Conservation (phyloP, 1,284 basidiomycete genomes). For the Leccinum griseonigrum region DNA sequence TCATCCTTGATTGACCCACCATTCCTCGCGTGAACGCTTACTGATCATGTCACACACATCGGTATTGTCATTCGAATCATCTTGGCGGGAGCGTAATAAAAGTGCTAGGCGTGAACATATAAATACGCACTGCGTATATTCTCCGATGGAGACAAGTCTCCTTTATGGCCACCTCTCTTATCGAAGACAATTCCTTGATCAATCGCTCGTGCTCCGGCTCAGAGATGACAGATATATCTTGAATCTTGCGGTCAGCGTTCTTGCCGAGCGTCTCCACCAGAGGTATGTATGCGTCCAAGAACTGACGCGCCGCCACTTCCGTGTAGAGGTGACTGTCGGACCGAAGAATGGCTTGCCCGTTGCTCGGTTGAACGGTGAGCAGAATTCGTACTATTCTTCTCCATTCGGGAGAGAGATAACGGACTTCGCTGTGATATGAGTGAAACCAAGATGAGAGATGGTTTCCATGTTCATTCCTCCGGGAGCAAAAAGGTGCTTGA, state of each 20-base stretch:
- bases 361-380: slow-evolving; percentile 27
- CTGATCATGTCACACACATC: too few species aligned
- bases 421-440: slow-evolving; percentile 20
- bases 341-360: slow-evolving; percentile 26
- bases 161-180: slow-evolving; percentile 6
- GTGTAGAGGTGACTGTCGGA: slow-evolving; percentile 31
- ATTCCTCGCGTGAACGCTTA: too few species aligned
- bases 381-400: slow-evolving; percentile 32
- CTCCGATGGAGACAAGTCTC: slow-evolving; percentile 23
- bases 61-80: too few species aligned
- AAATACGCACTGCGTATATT: too few species aligned
- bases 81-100: too few species aligned
- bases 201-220: slow-evolving; percentile 24
- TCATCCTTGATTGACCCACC: too few species aligned
- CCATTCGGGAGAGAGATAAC: slow-evolving; percentile 25
- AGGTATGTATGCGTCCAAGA: slow-evolving; percentile 28
- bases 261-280: slow-evolving; percentile 28
- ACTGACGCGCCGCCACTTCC: slow-evolving; percentile 28
- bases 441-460: slow-evolving; percentile 18
- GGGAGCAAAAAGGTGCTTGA: slow-evolving; percentile 31
- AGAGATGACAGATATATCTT: slow-evolving; percentile 26
- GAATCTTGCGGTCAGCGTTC: slow-evolving; percentile 18
- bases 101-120: too few species aligned
- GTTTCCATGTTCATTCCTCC: slow-evolving; percentile 24
- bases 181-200: slow-evolving; percentile 27